Evolutionary conservation across 768 basidiomycete species (phyloP), one percentile per base, ranked within the genome.

Genomic region (Obba rivulosa): DNA sequence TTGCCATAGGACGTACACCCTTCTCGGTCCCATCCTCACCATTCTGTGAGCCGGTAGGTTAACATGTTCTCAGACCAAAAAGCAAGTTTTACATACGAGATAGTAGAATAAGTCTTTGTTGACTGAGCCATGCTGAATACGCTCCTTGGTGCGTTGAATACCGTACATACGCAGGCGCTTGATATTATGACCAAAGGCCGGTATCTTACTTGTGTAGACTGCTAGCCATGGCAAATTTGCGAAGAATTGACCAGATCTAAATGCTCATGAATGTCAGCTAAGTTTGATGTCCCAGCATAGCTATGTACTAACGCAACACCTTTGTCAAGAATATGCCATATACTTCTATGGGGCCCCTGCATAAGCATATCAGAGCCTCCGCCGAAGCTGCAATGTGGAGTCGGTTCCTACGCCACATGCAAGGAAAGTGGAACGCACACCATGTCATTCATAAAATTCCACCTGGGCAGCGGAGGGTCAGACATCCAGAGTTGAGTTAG

Each of bases 391-490:
- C 28, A 31, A 31, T 31, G 5, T 31, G 13, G 28, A 31, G 28
- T 7, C 5, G 13, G n/a, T n/a, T n/a, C n/a, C 13, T 31, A 31
- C 13, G 28, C 28, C 13, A 31, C 28, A 7, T 5, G 28, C 5
- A 5, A 31, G 28, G 13, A 31, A 13, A 7, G 28, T 31, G 28
- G 13, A 7, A 31, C 28, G 28, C 13, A 31, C 28, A 13, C 28
- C 28, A 31, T 31, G 48, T 74, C 73, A 43, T 72, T 69, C 73
- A 75, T 76, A 46, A 76, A 70, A 52, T 75, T 73, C 47, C 67
- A 72, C 23, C 73, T 75, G 22, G 16, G 21, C 36, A 18, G 10
- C 23, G 66, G 63, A 2, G 71, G 71, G 55, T 75, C 74, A 3
- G 69, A 69, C 55, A 76, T 62, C 1, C 76, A 73, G 13, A 57